Conservation (phyloP, 495 filamentous ascomycete species). For the Lasiosphaeria hispida region DNA sequence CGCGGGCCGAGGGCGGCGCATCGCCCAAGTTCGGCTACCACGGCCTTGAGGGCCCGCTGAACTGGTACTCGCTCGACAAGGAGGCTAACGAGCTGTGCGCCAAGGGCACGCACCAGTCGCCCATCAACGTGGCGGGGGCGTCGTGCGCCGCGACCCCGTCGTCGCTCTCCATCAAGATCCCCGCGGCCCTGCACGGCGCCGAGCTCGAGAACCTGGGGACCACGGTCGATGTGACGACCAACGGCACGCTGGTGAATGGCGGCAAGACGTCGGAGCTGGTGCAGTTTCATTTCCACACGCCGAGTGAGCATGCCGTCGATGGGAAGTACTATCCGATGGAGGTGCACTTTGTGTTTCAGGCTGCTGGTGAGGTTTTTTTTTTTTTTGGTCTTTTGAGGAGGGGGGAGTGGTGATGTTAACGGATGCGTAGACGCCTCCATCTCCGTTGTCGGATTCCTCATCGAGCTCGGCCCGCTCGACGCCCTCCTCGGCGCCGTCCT, state of each 20-base stretch:
- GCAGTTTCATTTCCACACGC: constrained; percentile 14
- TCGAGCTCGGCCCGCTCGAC: not conserved
- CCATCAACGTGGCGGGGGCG: constrained; percentile 1
- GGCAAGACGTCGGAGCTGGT: constrained; percentile 6
- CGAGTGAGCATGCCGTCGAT: constrained; percentile 7
- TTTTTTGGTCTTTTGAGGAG: not conserved
- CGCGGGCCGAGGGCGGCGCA: not conserved
- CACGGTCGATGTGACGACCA: constrained; percentile 10
- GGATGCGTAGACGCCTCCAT: constrained; percentile 1
- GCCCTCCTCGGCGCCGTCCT: not conserved
- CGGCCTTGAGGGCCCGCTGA: constrained; percentile 1
- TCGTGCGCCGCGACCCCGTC: not conserved
- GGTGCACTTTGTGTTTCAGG: constrained; percentile 16
- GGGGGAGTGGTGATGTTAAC: not conserved
- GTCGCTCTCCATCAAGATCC: not conserved
- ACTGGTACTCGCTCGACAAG: constrained; percentile 1
- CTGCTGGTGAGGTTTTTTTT: not conserved
- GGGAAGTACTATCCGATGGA: constrained; percentile 12
- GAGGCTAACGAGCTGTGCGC: constrained; percentile 2
- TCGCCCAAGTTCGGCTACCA: constrained; percentile 1
- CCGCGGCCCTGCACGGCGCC: constrained; percentile 1
- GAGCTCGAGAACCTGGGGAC: constrained; percentile 10
- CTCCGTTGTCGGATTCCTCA: constrained; percentile 6
- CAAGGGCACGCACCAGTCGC: constrained; percentile 7
- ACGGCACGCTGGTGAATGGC: constrained; percentile 8